Conservation (phyloP, 2,329 filamentous ascomycete species). For the Neofusicoccum cordaticola region DNA sequence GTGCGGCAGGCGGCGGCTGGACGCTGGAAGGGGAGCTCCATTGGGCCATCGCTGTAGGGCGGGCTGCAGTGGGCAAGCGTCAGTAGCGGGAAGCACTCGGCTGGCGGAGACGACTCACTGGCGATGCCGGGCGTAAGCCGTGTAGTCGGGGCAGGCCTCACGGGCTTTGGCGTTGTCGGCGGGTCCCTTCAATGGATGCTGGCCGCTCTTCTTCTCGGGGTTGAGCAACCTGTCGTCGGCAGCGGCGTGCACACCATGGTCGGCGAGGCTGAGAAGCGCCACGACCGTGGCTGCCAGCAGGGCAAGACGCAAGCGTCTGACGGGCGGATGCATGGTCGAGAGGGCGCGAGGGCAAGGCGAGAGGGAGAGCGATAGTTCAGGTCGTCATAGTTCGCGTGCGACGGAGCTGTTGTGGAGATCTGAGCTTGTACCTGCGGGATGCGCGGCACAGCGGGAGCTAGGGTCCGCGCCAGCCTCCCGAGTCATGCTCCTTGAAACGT, state of each 20-base stretch:
- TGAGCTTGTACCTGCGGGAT: conserved; percentile 2
- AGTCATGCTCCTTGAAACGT: neutral
- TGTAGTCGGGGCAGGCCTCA: conserved; percentile 65
- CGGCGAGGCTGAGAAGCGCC: neutral
- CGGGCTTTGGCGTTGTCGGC: conserved; percentile 2
- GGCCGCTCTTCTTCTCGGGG: neutral
- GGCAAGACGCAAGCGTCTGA: neutral
- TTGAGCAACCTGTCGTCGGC: neutral
- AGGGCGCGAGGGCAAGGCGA: neutral
- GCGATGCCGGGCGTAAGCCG: conserved; percentile 54
- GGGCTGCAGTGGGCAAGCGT: conserved; percentile 49
- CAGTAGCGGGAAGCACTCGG: conserved; percentile 22
- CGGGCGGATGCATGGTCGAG: neutral
- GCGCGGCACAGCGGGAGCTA: neutral
- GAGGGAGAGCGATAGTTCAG: neutral
- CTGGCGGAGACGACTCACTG: conserved; percentile 52
- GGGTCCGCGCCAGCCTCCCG: neutral
- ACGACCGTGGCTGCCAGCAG: neutral
- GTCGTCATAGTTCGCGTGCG: neutral
- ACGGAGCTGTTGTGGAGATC: conserved; percentile 5
- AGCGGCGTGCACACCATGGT: neutral
- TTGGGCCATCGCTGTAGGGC: conserved; percentile 75
- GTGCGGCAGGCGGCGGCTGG: conserved; percentile 80
- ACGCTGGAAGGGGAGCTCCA: conserved; percentile 80
- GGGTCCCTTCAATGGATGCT: conserved; percentile 4